phyloP scores from a whole-genome alignment of 352 stramenopile species.

The Globisporangium nunn region DNA sequence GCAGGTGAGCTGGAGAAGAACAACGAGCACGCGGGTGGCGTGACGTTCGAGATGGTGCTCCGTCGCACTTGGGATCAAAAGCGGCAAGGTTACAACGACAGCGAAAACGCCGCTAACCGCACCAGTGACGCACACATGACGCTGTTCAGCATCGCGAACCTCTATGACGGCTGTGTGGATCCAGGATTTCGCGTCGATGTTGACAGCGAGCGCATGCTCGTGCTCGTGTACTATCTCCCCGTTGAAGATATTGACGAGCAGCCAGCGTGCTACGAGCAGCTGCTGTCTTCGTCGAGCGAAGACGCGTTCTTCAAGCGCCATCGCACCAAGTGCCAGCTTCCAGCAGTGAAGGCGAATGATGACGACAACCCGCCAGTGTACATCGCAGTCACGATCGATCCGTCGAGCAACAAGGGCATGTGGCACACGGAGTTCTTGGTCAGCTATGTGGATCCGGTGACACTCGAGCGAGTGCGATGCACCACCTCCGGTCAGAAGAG shows the following conservation, averaged over 20 bases:
- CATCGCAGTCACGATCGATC: conserved; percentile 48
- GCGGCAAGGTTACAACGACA: neutral
- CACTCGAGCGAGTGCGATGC: conserved; percentile 39
- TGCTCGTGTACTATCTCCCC: conserved; percentile 60
- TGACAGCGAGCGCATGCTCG: conserved; percentile 40
- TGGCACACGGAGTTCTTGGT: conserved; percentile 47
- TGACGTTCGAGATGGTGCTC: conserved; percentile 69
- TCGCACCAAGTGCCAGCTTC: conserved; percentile 24
- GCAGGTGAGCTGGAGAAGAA: neutral
- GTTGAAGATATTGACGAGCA: conserved; percentile 23
- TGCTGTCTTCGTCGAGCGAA: conserved; percentile 20
- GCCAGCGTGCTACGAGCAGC: conserved; percentile 46
- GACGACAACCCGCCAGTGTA: conserved; percentile 49
- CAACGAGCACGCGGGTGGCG: conserved; percentile 13
- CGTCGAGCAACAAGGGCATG: conserved; percentile 14
- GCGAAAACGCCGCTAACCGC: neutral
- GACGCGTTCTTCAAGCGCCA: conserved; percentile 13
- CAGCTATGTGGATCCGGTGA: conserved; percentile 41
- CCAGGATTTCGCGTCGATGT: conserved; percentile 65
- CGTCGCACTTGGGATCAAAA: conserved; percentile 10
- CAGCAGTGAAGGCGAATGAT: conserved; percentile 13
- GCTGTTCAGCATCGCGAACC: conserved; percentile 62
- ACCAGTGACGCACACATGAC: conserved; percentile 45
- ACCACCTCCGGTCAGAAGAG: conserved; percentile 17
- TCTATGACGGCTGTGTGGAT: conserved; percentile 53